phyloP scores from a whole-genome alignment of 164 flowering plant species.

The Protea cynaroides region DNA sequence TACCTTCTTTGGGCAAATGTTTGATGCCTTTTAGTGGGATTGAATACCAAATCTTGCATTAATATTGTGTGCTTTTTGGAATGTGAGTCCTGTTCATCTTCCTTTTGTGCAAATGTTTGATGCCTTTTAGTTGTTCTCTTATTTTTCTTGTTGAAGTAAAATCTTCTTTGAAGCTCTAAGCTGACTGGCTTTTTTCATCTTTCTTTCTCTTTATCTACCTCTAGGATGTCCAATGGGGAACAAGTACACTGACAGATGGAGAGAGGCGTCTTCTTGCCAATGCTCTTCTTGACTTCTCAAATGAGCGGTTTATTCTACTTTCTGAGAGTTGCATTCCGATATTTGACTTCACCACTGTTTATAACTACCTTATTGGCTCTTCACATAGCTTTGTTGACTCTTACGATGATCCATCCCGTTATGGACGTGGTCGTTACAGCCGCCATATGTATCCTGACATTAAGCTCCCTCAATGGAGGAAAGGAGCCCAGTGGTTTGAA shows the following conservation, averaged over 20 bases:
- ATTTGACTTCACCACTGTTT: conserved; percentile 29
- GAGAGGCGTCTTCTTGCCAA: conserved; percentile 44
- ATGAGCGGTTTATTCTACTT: conserved; percentile 38
- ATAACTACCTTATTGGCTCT: conserved; percentile 27
- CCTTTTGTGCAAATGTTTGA: too few relatives aligned
- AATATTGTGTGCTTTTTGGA: too few relatives aligned
- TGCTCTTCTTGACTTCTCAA: conserved; percentile 41
- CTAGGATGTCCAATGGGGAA: conserved; percentile 41
- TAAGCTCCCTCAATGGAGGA: conserved; percentile 36
- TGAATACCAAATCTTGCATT: too few relatives aligned
- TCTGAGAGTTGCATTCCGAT: conserved; percentile 52
- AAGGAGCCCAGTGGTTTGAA: conserved; percentile 49
- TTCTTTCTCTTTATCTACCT: not conserved
- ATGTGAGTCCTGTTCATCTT: too few relatives aligned
- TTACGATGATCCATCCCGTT: conserved; percentile 42
- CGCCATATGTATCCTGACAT: conserved; percentile 35
- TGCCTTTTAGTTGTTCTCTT: too few relatives aligned
- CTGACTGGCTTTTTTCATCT: too few relatives aligned
- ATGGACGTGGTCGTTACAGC: conserved; percentile 40
- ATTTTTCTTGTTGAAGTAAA: too few relatives aligned
- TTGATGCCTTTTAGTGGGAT: too few relatives aligned
- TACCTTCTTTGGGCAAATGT: too few relatives aligned
- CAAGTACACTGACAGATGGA: conserved; percentile 44
- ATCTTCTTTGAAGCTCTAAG: too few relatives aligned
- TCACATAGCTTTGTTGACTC: conserved; percentile 35